phyloP scores from a whole-genome alignment of 306 rosid species.

The Delonix regia region DNA sequence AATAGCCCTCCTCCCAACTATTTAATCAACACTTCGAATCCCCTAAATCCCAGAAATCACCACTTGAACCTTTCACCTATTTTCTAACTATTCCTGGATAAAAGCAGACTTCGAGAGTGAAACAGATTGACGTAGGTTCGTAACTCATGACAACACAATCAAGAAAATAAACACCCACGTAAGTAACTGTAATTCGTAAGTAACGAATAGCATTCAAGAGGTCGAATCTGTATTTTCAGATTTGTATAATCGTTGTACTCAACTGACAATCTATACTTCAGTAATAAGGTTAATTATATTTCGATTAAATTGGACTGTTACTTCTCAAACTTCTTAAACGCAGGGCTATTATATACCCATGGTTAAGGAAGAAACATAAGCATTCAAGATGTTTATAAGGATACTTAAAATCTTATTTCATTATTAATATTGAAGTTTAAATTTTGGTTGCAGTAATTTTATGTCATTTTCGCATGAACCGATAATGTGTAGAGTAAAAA shows the following conservation, averaged over 20 bases:
- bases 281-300: background rate
- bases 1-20: background rate
- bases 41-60: slow-evolving; percentile 5
- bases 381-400: background rate
- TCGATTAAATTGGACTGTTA: slow-evolving; percentile 3
- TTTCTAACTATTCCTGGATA: background rate
- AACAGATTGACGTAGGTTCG: background rate
- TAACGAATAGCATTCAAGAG: background rate
- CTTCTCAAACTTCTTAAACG: background rate
- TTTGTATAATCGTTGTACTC: background rate
- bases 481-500: background rate
- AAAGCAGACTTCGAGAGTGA: background rate
- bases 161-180: background rate
- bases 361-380: background rate
- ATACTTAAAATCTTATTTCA: background rate
- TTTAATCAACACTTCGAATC: background rate
- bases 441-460: too few species aligned
- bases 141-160: background rate
- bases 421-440: background rate
- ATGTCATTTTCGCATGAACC: background rate
- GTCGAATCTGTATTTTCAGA: background rate
- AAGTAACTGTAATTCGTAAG: background rate
- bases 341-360: background rate
- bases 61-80: slow-evolving; percentile 14
- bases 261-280: background rate